A percentile compares a stretch with the other conserved stretches of the same genome.
phyloP scores from a whole-genome alignment of 495 filamentous ascomycete species.

The Apodospora peruviana region DNA sequence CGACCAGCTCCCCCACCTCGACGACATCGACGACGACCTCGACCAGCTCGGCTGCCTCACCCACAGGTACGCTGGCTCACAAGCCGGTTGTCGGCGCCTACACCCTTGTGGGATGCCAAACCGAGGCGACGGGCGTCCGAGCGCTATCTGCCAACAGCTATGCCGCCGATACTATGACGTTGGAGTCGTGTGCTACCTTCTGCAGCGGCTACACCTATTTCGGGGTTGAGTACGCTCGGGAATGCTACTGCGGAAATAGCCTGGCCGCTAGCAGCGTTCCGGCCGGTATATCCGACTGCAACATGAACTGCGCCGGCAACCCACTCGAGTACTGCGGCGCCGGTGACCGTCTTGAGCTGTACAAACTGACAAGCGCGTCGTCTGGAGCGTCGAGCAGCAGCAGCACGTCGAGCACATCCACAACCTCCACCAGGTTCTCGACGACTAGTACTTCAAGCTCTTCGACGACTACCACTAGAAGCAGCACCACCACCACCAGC shows the following conservation, averaged over 20 bases:
- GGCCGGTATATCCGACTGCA: constrained; percentile 29
- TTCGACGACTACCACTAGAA: background rate
- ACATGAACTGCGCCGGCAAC: constrained; percentile 37
- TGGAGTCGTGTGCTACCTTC: constrained; percentile 34
- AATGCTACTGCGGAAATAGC: constrained; percentile 37
- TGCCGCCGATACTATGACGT: constrained; percentile 33
- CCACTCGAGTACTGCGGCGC: constrained; percentile 37
- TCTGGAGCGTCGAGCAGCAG: background rate
- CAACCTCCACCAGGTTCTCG: background rate
- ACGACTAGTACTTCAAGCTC: background rate
- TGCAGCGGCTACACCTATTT: constrained; percentile 36
- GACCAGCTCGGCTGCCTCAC: constrained; percentile 16
- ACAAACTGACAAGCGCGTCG: constrained; percentile 14
- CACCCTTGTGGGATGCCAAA: constrained; percentile 38
- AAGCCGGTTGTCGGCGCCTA: constrained; percentile 33
- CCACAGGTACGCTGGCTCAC: constrained; percentile 28
- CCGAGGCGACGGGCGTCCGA: constrained; percentile 28
- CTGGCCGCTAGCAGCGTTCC: constrained; percentile 25
- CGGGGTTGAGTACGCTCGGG: constrained; percentile 35
- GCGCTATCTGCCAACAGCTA: constrained; percentile 20
- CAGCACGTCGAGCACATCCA: background rate
- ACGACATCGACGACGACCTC: constrained; percentile 25
- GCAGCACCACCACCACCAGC: constrained; percentile 7
- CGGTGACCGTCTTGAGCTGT: constrained; percentile 36
- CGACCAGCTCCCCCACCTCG: constrained; percentile 31